These are phyloP conservation scores for Themeda triandra DNA, from an alignment of 176 grass and related monocot species.

Conservation along the genomic window DNA sequence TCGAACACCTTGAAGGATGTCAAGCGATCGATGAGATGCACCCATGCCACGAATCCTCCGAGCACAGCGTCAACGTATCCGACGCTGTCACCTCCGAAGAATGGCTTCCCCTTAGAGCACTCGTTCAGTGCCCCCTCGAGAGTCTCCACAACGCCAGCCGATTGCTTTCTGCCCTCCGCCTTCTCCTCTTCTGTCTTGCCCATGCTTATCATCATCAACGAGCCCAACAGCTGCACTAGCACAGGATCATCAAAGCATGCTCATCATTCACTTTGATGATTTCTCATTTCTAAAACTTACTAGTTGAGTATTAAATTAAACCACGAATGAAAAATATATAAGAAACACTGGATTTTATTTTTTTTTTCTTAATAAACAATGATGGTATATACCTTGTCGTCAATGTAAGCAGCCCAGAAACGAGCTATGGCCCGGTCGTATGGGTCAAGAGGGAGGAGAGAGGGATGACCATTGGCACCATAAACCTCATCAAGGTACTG, in stretches of 20 bases:
- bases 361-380: too few relatives aligned
- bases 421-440: conserved; percentile 36
- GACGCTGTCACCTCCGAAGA: conserved; percentile 46
- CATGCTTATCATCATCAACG: neutral
- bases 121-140: conserved; percentile 28
- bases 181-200: conserved; percentile 22
- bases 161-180: neutral
- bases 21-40: neutral
- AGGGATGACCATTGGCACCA: neutral
- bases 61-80: conserved; percentile 40
- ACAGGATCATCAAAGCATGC: neutral
- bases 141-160: neutral
- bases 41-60: conserved; percentile 18
- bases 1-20: conserved; percentile 5
- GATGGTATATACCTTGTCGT: conserved; percentile 55
- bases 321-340: neutral
- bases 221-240: neutral
- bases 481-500: conserved; percentile 69
- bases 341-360: neutral
- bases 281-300: neutral
- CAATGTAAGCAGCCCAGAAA: conserved; percentile 50
- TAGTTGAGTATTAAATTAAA: too few relatives aligned
- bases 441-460: conserved; percentile 27
- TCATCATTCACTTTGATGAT: neutral
- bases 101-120: conserved; percentile 27